phyloP scores from a whole-genome alignment of 805 yeast species.

The Torulaspora delbrueckii region DNA sequence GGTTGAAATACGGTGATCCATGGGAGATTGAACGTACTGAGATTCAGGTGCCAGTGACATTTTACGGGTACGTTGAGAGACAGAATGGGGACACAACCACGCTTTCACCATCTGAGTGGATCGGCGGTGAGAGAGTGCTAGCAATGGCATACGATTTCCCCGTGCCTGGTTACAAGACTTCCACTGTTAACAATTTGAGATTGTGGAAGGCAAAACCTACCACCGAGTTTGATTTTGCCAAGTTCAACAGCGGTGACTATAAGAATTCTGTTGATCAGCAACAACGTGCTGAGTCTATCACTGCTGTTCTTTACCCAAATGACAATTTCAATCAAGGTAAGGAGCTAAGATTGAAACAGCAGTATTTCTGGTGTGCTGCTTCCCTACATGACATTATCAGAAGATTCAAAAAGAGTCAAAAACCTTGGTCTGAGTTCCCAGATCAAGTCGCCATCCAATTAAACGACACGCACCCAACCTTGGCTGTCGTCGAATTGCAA shows the following conservation, averaged over 20 bases:
- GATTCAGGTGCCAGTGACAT: conserved; percentile 84
- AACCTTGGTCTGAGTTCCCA: conserved; percentile 78
- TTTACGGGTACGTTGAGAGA: conserved; percentile 74
- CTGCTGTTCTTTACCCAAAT: conserved; percentile 90
- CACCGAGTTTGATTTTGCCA: conserved; percentile 82
- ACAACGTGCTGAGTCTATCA: conserved; percentile 85
- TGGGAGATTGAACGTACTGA: conserved; percentile 90
- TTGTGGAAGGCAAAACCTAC: conserved; percentile 90
- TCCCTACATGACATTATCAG: conserved; percentile 87
- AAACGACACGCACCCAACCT: conserved; percentile 91
- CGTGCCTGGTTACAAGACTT: conserved; percentile 81
- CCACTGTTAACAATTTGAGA: conserved; percentile 81
- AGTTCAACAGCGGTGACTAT: conserved; percentile 89
- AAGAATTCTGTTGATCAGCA: conserved; percentile 76
- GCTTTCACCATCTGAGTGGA: conserved; percentile 66
- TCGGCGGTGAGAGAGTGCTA: conserved; percentile 81
- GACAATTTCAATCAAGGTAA: conserved; percentile 90
- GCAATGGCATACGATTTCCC: conserved; percentile 93
- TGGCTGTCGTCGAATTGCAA: conserved; percentile 85
- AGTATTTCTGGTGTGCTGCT: conserved; percentile 95
- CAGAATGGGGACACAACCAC: conserved; percentile 43
- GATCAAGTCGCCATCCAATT: conserved; percentile 87
- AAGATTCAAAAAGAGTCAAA: conserved; percentile 73
- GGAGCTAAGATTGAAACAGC: conserved; percentile 88
- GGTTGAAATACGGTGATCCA: conserved; percentile 85